phyloP scores from a whole-genome alignment of 2,329 filamentous ascomycete genomes.

The Exophiala bonariae region DNA sequence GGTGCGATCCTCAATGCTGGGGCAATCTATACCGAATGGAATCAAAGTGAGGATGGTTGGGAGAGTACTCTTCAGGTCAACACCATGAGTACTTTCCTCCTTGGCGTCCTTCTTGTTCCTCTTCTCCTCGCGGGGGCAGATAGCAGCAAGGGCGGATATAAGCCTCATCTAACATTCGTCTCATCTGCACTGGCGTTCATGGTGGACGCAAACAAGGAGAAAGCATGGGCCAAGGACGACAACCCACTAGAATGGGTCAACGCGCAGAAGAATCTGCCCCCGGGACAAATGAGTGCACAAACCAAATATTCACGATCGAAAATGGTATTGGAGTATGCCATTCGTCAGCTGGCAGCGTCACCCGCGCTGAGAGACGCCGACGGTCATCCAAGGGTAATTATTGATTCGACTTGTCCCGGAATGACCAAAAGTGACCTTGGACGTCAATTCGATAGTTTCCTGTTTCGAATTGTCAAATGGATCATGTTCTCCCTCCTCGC shows the following conservation, averaged over 20 bases:
- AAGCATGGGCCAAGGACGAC: conserved; percentile 26
- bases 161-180: conserved; percentile 45
- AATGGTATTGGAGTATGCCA: conserved; percentile 42
- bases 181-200: conserved; percentile 42
- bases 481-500: conserved; percentile 40
- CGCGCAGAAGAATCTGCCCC: conserved; percentile 29
- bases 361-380: conserved; percentile 26
- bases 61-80: conserved; percentile 60
- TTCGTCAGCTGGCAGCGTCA: conserved; percentile 37
- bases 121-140: conserved; percentile 41
- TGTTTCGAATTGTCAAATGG: conserved; percentile 27
- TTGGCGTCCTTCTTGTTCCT: conserved; percentile 54
- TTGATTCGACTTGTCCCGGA: conserved; percentile 48
- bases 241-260: conserved; percentile 38
- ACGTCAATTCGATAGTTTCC: conserved; percentile 33
- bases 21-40: conserved; percentile 40
- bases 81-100: conserved; percentile 55
- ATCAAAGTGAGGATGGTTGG: conserved; percentile 44
- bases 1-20: conserved; percentile 49
- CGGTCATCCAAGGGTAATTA: conserved; percentile 40
- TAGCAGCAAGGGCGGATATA: conserved; percentile 16
- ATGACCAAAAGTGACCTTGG: conserved; percentile 44
- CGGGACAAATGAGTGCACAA: conserved; percentile 21
- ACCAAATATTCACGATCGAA: conserved; percentile 45
- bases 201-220: conserved; percentile 34